Base-by-base conservation (phyloP, 495 filamentous ascomycete species). In the Daldinia decipiens region DNA sequence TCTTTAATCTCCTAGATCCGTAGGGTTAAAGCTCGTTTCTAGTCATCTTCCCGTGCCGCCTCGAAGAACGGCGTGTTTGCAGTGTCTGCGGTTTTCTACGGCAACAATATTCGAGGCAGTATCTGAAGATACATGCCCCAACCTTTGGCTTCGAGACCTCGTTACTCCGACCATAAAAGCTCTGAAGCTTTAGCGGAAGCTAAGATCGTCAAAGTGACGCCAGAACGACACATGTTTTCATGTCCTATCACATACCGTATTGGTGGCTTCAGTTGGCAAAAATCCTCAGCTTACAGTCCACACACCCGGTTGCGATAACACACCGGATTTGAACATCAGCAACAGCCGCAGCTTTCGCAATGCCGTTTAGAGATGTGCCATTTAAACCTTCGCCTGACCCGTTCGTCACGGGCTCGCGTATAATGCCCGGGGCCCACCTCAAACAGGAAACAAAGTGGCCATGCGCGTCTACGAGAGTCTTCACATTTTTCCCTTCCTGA, bases 401-500 rank as follows among this genome's bases (percentile, higher is more conserved):
- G 36, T 59, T 59, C 12, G 56, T 12, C 15, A 24, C 27, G 1
- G 21, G 36, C 21, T 45, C 56, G 2, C 56, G 56, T 59, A 45
- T n/a, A 15, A 93, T 85, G 5, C 88, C 86, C 0, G 95, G 95
- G n/a, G 94, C 95, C 95, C 95, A 99, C 61, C 93, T 79, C 39
- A 99, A 82, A 77, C 93, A 95, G 67, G 87, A 92, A 39, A 98
- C 87, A 72, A 99, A 99, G 76, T 94, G 93, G 5, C 83, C 90
- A 77, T 97, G 95, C 1, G 89, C 91, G 71, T 94, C 91, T 38
- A 86, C 82, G 15, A 97, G 79, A 3, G 87, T 91, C 82, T 94
- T 94, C 62, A 98, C 94, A 69, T 93, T 93, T 68, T 91, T 91
- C 17, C 92, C 92, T 77, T 98, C 94, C 74, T 99, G 95, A 13